Conservation (phyloP, 768 basidiomycete genomes). For the Nidularia sp. region DNA sequence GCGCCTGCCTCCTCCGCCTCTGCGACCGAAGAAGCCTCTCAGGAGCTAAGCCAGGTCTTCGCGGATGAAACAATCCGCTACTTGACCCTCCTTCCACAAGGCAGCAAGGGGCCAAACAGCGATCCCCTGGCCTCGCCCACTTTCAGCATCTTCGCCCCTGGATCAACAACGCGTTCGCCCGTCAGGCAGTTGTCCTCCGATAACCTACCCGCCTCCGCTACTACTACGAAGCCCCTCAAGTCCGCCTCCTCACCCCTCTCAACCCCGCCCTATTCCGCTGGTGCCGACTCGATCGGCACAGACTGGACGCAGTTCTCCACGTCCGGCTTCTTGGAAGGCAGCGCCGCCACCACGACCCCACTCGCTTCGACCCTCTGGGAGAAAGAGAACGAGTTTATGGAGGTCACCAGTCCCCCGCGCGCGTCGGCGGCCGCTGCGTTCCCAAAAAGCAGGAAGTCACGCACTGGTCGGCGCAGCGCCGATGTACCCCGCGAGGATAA, state of each 20-base stretch:
- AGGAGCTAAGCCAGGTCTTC: conserved; percentile 45
- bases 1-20: too few species aligned
- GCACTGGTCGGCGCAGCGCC: background rate
- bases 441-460: background rate
- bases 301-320: conserved; percentile 73
- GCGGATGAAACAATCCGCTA: conserved; percentile 64
- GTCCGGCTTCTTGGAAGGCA: conserved; percentile 52
- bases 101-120: conserved; percentile 20
- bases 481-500: background rate
- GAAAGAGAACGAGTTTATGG: conserved; percentile 43
- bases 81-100: conserved; percentile 45
- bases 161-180: background rate
- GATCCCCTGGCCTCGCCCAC: conserved; percentile 23
- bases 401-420: background rate
- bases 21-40: too few species aligned
- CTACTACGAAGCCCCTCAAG: conserved; percentile 16
- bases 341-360: conserved; percentile 16
- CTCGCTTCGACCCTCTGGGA: conserved; percentile 58
- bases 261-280: background rate
- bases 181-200: background rate
- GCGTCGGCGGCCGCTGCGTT: background rate
- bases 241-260: conserved; percentile 7
- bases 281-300: conserved; percentile 22
- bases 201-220: conserved; percentile 17
- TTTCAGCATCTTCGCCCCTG: conserved; percentile 13